Percentiles rank a stretch among this genome's conserved stretches.
These are phyloP conservation scores for Cladosporium oxysporum DNA, from an alignment of 2,329 filamentous ascomycete species.

Conservation along the genomic window DNA sequence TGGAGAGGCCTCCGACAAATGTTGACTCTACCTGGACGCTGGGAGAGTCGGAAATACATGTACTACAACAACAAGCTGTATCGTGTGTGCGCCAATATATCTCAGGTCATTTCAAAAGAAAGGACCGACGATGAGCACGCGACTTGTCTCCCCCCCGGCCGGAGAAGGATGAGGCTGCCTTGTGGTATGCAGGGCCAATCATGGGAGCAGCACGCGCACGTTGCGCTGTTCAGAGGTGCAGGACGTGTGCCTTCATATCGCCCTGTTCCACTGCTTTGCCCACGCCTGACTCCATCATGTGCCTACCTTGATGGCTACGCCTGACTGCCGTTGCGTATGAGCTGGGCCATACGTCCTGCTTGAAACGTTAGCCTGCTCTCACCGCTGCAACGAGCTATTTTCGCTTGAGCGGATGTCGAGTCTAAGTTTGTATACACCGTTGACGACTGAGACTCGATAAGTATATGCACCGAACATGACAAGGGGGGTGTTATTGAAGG, in stretches of 20 bases:
- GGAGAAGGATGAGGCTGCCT: not conserved
- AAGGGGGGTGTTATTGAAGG: not conserved
- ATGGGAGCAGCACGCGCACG: not conserved
- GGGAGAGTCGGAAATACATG: not conserved
- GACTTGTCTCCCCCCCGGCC: not conserved
- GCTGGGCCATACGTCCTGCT: not conserved
- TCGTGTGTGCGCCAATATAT: not conserved
- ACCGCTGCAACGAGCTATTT: not conserved
- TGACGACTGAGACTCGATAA: not conserved
- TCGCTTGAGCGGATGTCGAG: not conserved
- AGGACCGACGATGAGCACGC: conserved; percentile 1
- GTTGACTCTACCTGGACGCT: not conserved
- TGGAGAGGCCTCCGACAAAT: no score
- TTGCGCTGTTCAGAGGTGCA: not conserved
- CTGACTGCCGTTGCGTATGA: not conserved
- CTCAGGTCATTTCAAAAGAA: not conserved
- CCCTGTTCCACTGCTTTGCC: not conserved
- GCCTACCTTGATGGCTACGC: not conserved
- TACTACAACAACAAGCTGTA: not conserved
- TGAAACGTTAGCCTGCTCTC: not conserved
- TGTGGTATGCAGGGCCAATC: not conserved
- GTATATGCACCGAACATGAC: not conserved
- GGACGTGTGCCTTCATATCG: not conserved
- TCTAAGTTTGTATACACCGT: not conserved
- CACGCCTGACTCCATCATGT: not conserved